These are phyloP conservation scores for Fusarium solani-melongenae DNA, from an alignment of 2,329 filamentous ascomycete species.

Conservation along the genomic window DNA sequence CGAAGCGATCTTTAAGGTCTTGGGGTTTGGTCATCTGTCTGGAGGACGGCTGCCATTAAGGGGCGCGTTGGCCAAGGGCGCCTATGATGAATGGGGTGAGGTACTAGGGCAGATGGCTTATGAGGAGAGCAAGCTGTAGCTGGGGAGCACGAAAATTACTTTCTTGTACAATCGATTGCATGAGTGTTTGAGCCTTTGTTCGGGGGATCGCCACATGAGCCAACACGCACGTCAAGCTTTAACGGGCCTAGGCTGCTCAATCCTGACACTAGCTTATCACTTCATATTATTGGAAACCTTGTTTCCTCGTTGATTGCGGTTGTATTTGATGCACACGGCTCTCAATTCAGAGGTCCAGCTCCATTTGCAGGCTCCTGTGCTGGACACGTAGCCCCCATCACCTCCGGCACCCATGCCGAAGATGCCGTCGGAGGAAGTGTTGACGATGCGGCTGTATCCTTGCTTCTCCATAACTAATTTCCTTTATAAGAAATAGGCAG, in stretches of 20 bases:
- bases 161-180: too few relatives aligned
- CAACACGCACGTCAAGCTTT: too few relatives aligned
- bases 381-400: slow-evolving; percentile 19
- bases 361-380: slow-evolving; percentile 18
- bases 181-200: too few relatives aligned
- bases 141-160: not conserved
- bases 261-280: not conserved
- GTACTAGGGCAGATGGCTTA: slow-evolving; percentile 25
- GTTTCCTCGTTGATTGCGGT: not conserved
- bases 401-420: slow-evolving; percentile 35
- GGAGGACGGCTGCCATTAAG: slow-evolving; percentile 69
- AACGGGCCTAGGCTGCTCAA: not conserved
- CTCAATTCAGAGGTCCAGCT: not conserved
- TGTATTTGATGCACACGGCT: not conserved
- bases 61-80: slow-evolving; percentile 63
- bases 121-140: slow-evolving; percentile 18
- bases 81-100: slow-evolving; percentile 19
- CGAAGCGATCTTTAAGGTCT: slow-evolving; percentile 66
- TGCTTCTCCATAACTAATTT: slow-evolving; percentile 29
- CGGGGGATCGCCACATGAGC: too few relatives aligned
- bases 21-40: slow-evolving; percentile 65
- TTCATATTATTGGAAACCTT: not conserved
- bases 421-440: slow-evolving; percentile 25
- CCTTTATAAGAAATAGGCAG: not conserved
- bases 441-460: slow-evolving; percentile 7